Percentiles rank a stretch among this genome's conserved stretches.
Conservation (phyloP, 345 rosid species). For the Aquilaria malaccensis region DNA sequence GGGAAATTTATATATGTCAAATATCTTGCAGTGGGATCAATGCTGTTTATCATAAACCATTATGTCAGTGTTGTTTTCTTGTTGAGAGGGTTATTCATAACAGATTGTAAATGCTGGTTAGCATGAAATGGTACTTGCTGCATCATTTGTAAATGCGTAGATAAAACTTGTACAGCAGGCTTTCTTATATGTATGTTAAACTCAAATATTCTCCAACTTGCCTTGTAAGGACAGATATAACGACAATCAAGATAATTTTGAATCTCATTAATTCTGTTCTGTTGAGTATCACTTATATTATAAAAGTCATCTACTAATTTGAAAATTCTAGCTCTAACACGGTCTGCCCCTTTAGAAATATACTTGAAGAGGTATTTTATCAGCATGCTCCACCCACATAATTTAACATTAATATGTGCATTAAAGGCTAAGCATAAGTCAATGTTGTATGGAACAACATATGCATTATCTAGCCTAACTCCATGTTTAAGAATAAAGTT, state of each 20-base stretch:
- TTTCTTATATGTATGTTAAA: background rate
- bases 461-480: background rate
- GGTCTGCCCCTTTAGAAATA: background rate
- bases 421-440: background rate
- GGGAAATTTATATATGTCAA: slow-evolving; percentile 11
- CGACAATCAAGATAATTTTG: background rate
- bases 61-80: background rate
- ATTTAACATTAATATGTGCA: slow-evolving; percentile 8
- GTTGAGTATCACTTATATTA: too few relatives aligned
- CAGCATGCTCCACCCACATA: background rate
- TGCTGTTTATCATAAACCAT: background rate
- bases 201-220: background rate
- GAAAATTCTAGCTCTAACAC: background rate
- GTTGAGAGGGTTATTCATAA: background rate
- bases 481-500: background rate
- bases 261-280: background rate
- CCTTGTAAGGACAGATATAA: background rate
- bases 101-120: background rate
- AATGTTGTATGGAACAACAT: slow-evolving; percentile 3
- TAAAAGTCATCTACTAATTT: background rate
- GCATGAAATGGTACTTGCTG: background rate
- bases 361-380: slow-evolving; percentile 5
- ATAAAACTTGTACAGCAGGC: background rate
- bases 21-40: background rate
- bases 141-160: background rate